Conservation (phyloP, 1,284 basidiomycete species). For the Trichosporon asahii region DNA sequence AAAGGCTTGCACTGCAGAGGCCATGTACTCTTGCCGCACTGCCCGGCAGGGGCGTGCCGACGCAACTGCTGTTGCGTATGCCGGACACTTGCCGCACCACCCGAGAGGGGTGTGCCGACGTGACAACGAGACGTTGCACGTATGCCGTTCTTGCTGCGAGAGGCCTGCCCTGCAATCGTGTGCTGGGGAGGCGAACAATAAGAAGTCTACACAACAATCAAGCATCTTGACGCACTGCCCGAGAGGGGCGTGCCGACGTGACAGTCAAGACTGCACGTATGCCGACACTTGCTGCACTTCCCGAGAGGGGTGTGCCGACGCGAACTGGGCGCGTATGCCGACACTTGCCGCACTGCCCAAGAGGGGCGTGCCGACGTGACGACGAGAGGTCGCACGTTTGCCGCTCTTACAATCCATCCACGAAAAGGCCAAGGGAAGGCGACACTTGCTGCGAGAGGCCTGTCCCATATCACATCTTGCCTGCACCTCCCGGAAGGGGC, state of each 20-base stretch:
- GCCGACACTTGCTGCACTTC: background rate
- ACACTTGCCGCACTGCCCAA: background rate
- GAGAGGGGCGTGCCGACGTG: constrained; percentile 2
- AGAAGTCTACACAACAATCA: background rate
- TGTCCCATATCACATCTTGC: background rate
- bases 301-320: background rate
- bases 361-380: background rate
- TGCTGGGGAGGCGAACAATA: background rate
- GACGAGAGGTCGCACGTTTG: background rate
- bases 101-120: background rate
- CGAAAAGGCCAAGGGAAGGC: background rate
- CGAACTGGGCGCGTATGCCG: background rate
- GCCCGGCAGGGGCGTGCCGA: constrained; percentile 3
- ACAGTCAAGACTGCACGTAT: background rate
- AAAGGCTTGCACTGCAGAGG: background rate
- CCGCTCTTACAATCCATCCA: background rate
- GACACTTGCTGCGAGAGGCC: background rate
- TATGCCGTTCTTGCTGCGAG: background rate
- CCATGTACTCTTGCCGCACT: background rate
- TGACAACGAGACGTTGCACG: background rate
- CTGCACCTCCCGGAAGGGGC: no score
- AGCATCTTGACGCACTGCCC: background rate
- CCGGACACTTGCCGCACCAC: background rate
- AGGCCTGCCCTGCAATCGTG: background rate
- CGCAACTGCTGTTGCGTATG: background rate